Percentiles rank a stretch among this genome's conserved stretches.
Conservation (phyloP, 2,329 filamentous ascomycete species). For the Tolypocladium album region DNA sequence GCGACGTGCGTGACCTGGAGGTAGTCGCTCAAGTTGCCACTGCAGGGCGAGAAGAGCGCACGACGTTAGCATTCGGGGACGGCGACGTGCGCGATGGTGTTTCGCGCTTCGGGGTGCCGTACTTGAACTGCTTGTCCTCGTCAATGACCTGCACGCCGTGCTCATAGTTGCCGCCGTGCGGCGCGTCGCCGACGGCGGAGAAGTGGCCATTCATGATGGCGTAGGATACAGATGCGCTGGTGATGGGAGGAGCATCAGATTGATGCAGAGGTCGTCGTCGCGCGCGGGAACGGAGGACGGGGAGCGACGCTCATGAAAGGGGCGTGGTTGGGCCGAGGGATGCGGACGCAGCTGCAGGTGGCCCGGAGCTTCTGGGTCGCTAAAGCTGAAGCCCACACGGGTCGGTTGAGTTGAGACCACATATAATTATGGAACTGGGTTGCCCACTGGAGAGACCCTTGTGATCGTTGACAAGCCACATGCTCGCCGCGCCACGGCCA, state of each 20-base stretch:
- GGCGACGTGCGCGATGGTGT: slow-evolving; percentile 1
- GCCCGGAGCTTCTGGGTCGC: not conserved
- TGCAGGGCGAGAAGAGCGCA: slow-evolving; percentile 22
- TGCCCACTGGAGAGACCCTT: not conserved
- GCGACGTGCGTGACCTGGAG: slow-evolving; percentile 70
- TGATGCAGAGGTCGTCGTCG: not conserved
- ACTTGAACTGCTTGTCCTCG: slow-evolving; percentile 91
- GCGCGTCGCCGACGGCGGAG: slow-evolving; percentile 58
- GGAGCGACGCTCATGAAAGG: not conserved
- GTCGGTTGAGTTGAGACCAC: not conserved
- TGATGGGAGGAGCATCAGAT: slow-evolving; percentile 4
- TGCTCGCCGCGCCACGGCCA: not conserved
- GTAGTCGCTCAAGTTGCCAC: slow-evolving; percentile 70
- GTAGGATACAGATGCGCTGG: slow-evolving; percentile 4
- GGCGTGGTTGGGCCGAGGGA: not conserved
- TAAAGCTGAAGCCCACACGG: not conserved
- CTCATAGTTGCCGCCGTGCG: slow-evolving; percentile 60
- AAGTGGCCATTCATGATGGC: slow-evolving; percentile 69
- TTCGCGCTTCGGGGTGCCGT: slow-evolving; percentile 11
- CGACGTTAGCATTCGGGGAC: slow-evolving; percentile 6
- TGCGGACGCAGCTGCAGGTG: not conserved
- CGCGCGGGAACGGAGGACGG: not conserved
- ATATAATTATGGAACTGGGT: not conserved
- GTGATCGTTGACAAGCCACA: not conserved
- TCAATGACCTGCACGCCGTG: slow-evolving; percentile 97